Evolutionary conservation across 305 asterid species (phyloP).

Genomic region (Fraxinus xanthoxyloides): DNA sequence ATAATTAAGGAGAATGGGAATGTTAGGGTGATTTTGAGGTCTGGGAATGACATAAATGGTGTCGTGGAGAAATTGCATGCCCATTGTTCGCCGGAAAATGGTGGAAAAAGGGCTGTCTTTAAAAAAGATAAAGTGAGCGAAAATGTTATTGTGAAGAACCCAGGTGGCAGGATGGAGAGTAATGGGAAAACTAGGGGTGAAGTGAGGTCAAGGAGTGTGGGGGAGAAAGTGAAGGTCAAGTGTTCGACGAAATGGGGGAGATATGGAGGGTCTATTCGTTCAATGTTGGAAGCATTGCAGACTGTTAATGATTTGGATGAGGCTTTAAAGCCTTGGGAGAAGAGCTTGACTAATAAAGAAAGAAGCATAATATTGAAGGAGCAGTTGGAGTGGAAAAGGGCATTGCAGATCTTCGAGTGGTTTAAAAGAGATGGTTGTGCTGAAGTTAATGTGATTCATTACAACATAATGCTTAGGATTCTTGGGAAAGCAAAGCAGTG

Average conservation of each 20-base stretch:
- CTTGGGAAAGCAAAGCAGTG: conserved; percentile 71
- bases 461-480: conserved; percentile 72
- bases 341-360: conserved; percentile 73
- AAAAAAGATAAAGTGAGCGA: conserved; percentile 17
- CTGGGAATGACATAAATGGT: conserved; percentile 20
- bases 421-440: conserved; percentile 66
- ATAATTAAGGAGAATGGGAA: conserved; percentile 23
- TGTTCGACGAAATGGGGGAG: conserved; percentile 86
- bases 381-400: conserved; percentile 78
- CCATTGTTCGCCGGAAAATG: conserved; percentile 45
- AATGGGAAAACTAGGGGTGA: conserved; percentile 21
- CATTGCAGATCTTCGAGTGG: conserved; percentile 88
- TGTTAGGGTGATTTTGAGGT: conserved; percentile 22
- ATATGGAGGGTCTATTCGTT: conserved; percentile 79
- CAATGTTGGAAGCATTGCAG: conserved; percentile 70
- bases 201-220: conserved; percentile 20
- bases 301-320: conserved; percentile 55
- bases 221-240: conserved; percentile 40
- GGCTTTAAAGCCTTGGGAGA: conserved; percentile 78
- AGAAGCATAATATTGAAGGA: conserved; percentile 85
- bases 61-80: conserved; percentile 30
- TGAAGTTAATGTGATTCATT: conserved; percentile 87
- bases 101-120: conserved; percentile 19
- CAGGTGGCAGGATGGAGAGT: conserved; percentile 21
- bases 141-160: conserved; percentile 11